A percentile compares a stretch with the other conserved stretches of the same genome.
phyloP scores from a whole-genome alignment of 768 basidiomycete genomes.

The Pisolithus albus region DNA sequence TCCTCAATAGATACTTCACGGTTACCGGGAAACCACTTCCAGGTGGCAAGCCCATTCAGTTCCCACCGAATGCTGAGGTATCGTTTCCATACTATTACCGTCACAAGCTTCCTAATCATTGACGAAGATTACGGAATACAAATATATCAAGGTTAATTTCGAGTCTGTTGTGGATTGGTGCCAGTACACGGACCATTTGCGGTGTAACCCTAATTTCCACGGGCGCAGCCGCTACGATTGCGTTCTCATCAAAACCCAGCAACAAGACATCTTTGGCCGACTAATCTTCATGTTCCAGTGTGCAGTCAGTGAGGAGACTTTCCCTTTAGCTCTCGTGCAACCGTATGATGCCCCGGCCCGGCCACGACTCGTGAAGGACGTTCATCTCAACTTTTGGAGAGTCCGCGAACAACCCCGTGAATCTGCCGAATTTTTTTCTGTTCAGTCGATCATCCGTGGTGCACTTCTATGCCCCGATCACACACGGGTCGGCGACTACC shows the following conservation, averaged over 20 bases:
- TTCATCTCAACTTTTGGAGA: conserved; percentile 15
- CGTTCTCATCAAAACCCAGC: conserved; percentile 19
- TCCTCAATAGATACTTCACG: background rate
- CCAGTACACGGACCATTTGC: conserved; percentile 6
- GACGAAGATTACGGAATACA: background rate
- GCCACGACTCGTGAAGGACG: conserved; percentile 11
- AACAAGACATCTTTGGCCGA: conserved; percentile 13
- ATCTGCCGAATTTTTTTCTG: too few species aligned
- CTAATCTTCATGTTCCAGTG: conserved; percentile 16
- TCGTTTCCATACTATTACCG: background rate
- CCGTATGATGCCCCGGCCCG: conserved; percentile 11
- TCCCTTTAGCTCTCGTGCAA: conserved; percentile 13
- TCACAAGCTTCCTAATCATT: background rate
- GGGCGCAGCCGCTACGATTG: conserved; percentile 12
- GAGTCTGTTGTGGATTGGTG: conserved; percentile 15
- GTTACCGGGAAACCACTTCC: background rate
- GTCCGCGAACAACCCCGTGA: conserved; percentile 1
- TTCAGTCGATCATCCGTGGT: too few species aligned
- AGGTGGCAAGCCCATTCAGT: background rate
- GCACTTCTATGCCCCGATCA: too few species aligned
- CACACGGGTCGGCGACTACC: too few species aligned
- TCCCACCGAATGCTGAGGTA: background rate
- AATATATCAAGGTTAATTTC: conserved; percentile 9
- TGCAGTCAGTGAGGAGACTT: conserved; percentile 2
- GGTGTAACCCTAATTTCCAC: conserved; percentile 13